Percentiles rank a stretch among this genome's conserved stretches.
Evolutionary conservation across 176 grass and related monocot species (phyloP).

Genomic region (Bolboschoenus planiculmis): DNA sequence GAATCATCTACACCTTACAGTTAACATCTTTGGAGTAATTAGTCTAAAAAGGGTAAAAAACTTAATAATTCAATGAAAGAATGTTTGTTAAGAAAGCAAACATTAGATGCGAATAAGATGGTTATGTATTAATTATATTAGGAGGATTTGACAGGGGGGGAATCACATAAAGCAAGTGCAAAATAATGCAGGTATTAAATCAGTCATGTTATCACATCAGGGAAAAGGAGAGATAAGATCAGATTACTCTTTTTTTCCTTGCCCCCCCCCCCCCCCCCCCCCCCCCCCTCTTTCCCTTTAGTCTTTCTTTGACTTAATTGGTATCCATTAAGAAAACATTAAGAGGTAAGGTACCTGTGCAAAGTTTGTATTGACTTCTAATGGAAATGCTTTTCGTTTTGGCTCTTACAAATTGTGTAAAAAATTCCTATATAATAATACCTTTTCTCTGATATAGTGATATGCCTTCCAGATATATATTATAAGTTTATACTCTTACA

Average conservation of each 20-base stretch:
- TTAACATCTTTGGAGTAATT: constrained; percentile 10
- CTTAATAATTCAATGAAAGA: not conserved
- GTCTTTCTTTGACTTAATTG: constrained; percentile 1
- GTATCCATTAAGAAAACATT: not conserved
- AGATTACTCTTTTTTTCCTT: not conserved
- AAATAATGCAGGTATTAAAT: not conserved
- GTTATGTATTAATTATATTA: not conserved
- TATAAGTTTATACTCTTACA: not conserved
- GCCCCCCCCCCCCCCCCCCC: too few relatives aligned
- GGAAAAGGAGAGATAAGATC: not conserved
- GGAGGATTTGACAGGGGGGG: not conserved
- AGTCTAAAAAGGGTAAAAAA: not conserved
- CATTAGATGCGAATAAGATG: not conserved
- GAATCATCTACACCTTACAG: not conserved
- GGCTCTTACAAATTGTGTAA: not conserved
- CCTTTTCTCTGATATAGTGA: not conserved
- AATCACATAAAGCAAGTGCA: constrained; percentile 8
- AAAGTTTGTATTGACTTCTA: not conserved
- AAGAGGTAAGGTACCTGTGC: not conserved
- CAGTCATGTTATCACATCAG: not conserved
- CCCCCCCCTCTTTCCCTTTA: too few relatives aligned
- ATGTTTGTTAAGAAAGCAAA: constrained; percentile 19
- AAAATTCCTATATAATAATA: not conserved
- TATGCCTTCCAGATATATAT: not conserved
- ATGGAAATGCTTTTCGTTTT: not conserved